Conservation (phyloP, 225 moss, liverwort and hornwort genomes). For the Asterella californica region DNA sequence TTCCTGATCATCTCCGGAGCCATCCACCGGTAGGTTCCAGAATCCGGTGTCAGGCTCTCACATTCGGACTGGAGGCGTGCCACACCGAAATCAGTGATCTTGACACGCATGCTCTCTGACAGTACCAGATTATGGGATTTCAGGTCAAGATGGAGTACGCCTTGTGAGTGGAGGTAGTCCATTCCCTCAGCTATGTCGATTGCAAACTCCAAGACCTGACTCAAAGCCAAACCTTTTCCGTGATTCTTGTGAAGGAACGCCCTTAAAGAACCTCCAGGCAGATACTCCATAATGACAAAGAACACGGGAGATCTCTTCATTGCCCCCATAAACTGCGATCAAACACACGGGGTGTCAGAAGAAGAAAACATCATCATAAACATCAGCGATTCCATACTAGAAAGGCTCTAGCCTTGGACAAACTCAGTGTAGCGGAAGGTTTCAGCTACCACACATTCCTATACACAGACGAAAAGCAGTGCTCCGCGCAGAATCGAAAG, state of each 20-base stretch:
- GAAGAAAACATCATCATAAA: neutral
- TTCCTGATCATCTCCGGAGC: constrained; percentile 88
- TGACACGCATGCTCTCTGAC: constrained; percentile 49
- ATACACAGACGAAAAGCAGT: too few relatives aligned
- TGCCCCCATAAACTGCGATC: constrained; percentile 65
- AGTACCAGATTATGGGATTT: constrained; percentile 81
- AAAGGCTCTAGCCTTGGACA: neutral
- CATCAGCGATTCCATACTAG: neutral
- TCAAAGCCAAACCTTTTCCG: constrained; percentile 39
- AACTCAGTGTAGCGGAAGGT: neutral
- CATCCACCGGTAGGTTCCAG: constrained; percentile 94
- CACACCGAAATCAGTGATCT: constrained; percentile 84
- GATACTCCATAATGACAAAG: constrained; percentile 72
- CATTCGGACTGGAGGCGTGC: constrained; percentile 80
- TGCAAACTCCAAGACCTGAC: constrained; percentile 56
- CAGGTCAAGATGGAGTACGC: constrained; percentile 75
- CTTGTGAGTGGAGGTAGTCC: constrained; percentile 86
- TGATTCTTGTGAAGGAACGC: constrained; percentile 60
- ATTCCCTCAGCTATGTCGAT: constrained; percentile 72
- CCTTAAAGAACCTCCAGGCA: constrained; percentile 65
- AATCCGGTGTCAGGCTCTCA: constrained; percentile 51
- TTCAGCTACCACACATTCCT: neutral
- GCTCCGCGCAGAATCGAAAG: neutral
- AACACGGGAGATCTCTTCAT: constrained; percentile 66
- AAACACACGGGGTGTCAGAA: neutral